A percentile compares a stretch with the other conserved stretches of the same genome.
Conservation (phyloP, 2,329 filamentous ascomycete genomes). For the Fusarium caatingaense region DNA sequence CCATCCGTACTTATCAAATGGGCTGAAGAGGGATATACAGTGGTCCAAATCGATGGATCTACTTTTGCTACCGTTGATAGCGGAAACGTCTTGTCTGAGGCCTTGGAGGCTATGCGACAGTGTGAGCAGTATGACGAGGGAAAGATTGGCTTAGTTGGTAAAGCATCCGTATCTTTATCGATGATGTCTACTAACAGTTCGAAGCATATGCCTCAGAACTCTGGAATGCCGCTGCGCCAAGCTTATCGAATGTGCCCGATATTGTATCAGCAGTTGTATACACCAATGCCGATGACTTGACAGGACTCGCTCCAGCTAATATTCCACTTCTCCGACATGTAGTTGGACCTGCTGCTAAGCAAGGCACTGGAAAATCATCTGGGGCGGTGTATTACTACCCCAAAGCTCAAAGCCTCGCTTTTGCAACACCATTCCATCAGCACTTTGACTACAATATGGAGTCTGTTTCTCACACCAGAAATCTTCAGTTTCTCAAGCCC, state of each 20-base stretch:
- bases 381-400: conserved; percentile 56
- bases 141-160: conserved; percentile 55
- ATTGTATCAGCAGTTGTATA: conserved; percentile 43
- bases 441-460: conserved; percentile 66
- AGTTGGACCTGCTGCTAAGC: conserved; percentile 12
- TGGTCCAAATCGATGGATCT: conserved; percentile 52
- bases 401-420: conserved; percentile 51
- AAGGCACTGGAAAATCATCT: background rate
- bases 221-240: conserved; percentile 40
- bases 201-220: conserved; percentile 25
- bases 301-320: background rate
- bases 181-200: fast-evolving
- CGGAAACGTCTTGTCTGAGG: conserved; percentile 31
- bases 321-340: conserved; percentile 37
- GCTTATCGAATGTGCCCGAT: conserved; percentile 36
- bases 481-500: conserved; percentile 72
- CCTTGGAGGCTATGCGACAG: conserved; percentile 35
- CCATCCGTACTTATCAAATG: conserved; percentile 72
- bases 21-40: conserved; percentile 77
- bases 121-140: conserved; percentile 52
- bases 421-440: conserved; percentile 60
- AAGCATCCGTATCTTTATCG: fast-evolving
- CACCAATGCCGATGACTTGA: conserved; percentile 1
- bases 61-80: conserved; percentile 11
- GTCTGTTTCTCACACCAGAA: conserved; percentile 73